Base-by-base conservation (phyloP, 2,329 filamentous ascomycete genomes). In the Trichoderma polysporum region DNA sequence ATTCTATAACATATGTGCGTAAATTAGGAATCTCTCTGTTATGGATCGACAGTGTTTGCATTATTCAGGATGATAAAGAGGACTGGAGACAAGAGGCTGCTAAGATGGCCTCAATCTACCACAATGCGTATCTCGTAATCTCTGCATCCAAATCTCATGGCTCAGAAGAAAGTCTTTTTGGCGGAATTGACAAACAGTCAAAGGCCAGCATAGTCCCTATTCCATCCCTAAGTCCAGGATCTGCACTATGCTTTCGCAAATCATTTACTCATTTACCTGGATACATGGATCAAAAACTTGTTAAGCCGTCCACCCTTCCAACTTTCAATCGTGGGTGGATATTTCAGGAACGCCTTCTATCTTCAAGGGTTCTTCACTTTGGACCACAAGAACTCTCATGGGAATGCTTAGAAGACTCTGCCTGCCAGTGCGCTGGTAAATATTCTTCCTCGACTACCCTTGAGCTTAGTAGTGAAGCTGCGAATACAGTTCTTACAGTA, bases 31-130 rank as follows among this genome's bases (percentile, higher is more conserved):
- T 67, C 45, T 47, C 50, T 13, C 58, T 67, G 10, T 49, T 72
- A 19, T 72, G 70, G 70, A 68, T 71, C 27, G 70, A 72, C 45
- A 68, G 67, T 33, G 68, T 72, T 17, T 71, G 70, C 53, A 72
- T 72, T 19, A 17, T 62, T 5, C 59, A 62, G 17, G 59, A 62
- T 31, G 47, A 62, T 5, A 53, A 62, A 31, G 49, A 53, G 4
- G 66, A 68, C 47, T 69, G 67, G 70, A 66, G 59, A 37, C 53
- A 47, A 35, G 68, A 70, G 47, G 62, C 69, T 6, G 39, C 68
- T 12, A 68, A 63, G 47, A 69, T 70, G 68, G 68, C 63, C 9
- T 58, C 63, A 33, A 63, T 70, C 33, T 70, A 70, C 50, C 63
- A 67, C 27, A 50, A 59, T 15, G 59, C 68, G 6, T 53, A 58